These are phyloP conservation scores for Trichoderma asperellum DNA, from an alignment of 2,329 filamentous ascomycete species.

Conservation along the genomic window DNA sequence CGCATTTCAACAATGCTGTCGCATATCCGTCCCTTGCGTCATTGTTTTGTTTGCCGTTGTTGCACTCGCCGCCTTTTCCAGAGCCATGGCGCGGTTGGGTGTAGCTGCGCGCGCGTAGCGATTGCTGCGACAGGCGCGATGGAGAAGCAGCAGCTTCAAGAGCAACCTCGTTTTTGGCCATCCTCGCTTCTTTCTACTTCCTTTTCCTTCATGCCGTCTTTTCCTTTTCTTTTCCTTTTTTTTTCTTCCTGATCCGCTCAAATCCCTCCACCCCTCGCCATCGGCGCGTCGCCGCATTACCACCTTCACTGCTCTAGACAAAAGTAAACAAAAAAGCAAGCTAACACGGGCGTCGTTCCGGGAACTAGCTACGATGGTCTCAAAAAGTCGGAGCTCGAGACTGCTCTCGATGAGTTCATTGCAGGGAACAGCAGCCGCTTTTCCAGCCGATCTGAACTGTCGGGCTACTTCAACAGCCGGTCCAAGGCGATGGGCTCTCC, in stretches of 20 bases:
- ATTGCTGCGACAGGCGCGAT: neutral
- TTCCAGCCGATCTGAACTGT: constrained; percentile 64
- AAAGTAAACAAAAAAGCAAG: constrained; percentile 12
- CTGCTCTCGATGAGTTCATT: constrained; percentile 73
- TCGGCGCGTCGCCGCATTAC: constrained; percentile 3
- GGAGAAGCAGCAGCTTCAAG: neutral
- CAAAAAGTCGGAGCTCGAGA: constrained; percentile 80
- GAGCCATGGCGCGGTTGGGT: neutral
- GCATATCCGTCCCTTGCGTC: constrained; percentile 23
- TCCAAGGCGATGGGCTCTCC: constrained; percentile 63
- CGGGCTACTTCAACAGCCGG: constrained; percentile 76
- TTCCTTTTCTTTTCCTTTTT: neutral
- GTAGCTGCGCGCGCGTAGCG: constrained; percentile 21
- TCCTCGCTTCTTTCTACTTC: neutral
- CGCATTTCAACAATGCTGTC: neutral
- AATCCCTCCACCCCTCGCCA: neutral
- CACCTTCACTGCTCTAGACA: neutral
- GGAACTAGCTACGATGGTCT: constrained; percentile 64
- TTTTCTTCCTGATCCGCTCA: neutral
- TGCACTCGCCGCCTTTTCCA: neutral
- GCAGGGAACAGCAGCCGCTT: constrained; percentile 69
- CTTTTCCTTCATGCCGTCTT: neutral
- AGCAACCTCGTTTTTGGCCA: neutral
- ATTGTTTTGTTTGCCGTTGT: constrained; percentile 21
- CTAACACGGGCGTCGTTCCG: constrained; percentile 26